Percentiles rank a stretch among this genome's conserved stretches.
Evolutionary conservation across 1,139 yeast species (phyloP).

Genomic region (Pichia sp.): DNA sequence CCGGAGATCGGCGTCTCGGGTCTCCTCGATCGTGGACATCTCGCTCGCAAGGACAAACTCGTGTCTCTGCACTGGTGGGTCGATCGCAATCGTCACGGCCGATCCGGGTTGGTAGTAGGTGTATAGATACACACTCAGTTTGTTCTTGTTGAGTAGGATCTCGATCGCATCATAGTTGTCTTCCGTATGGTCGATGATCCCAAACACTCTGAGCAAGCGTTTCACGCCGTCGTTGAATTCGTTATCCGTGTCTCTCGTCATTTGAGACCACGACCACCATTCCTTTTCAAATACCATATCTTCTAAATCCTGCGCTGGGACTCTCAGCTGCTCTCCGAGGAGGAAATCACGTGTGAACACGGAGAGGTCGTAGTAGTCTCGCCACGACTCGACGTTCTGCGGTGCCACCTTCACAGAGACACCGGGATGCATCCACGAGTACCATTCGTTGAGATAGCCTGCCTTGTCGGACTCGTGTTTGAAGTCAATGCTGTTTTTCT

Average conservation of each 20-base stretch:
- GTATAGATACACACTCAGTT: constrained; percentile 17
- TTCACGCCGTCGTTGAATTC: not conserved
- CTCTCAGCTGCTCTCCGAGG: not conserved
- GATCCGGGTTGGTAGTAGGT: not conserved
- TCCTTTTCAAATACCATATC: constrained; percentile 24
- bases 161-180: constrained; percentile 23
- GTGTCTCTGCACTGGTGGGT: not conserved
- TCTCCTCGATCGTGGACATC: constrained; percentile 11
- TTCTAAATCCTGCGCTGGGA: not conserved
- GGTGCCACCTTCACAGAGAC: constrained; percentile 26
- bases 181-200: constrained; percentile 16
- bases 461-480: not conserved
- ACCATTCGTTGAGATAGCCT: constrained; percentile 12
- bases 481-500: not conserved
- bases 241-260: not conserved
- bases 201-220: not conserved
- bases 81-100: not conserved
- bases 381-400: constrained; percentile 21
- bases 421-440: constrained; percentile 9
- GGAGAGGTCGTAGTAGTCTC: constrained; percentile 18
- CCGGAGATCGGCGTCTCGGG: constrained; percentile 20
- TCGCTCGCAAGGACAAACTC: constrained; percentile 25
- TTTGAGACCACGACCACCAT: constrained; percentile 23
- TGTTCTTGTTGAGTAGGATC: constrained; percentile 18
- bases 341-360: constrained; percentile 15